Percentiles rank a stretch among this genome's conserved stretches.
phyloP scores from a whole-genome alignment of 2,329 filamentous ascomycete species.

The Claviceps digitariae region DNA sequence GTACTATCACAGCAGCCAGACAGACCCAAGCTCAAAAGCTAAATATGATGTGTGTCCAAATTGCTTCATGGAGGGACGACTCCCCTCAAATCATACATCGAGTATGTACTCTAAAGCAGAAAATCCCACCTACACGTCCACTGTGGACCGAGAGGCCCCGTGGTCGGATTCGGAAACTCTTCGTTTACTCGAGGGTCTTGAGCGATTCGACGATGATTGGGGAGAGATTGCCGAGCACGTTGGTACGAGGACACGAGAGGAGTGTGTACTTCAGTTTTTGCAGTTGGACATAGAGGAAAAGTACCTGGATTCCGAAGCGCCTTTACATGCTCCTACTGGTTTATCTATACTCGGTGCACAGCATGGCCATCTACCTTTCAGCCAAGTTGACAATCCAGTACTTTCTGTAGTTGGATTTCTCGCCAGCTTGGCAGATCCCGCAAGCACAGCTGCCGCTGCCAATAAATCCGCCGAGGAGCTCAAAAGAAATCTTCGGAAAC shows the following conservation, averaged over 20 bases:
- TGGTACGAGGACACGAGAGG: constrained; percentile 78
- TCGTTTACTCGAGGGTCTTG: constrained; percentile 78
- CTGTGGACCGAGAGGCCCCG: constrained; percentile 71
- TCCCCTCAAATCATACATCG: constrained; percentile 65
- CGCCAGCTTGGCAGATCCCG: constrained; percentile 78
- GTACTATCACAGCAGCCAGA: constrained; percentile 45
- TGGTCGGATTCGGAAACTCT: constrained; percentile 88
- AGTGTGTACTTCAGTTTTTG: constrained; percentile 93
- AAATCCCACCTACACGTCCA: constrained; percentile 66
- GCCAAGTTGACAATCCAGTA: constrained; percentile 86
- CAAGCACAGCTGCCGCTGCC: constrained; percentile 79
- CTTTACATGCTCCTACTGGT: constrained; percentile 38
- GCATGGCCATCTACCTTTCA: constrained; percentile 75
- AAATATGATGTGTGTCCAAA: constrained; percentile 86
- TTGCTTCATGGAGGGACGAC: constrained; percentile 74
- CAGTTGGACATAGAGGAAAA: constrained; percentile 96
- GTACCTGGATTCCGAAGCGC: constrained; percentile 66
- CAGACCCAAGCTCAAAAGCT: constrained; percentile 46
- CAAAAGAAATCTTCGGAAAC: constrained; percentile 63
- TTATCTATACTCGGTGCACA: constrained; percentile 57
- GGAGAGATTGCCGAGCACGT: constrained; percentile 85
- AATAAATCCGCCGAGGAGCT: constrained; percentile 79
- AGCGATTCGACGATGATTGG: constrained; percentile 94
- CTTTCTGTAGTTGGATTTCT: constrained; percentile 94
- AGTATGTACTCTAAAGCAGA: constrained; percentile 81